A percentile compares a stretch with the other conserved stretches of the same genome.
Conservation (phyloP, 495 filamentous ascomycete species). For the Chlorociboria aeruginascens region DNA sequence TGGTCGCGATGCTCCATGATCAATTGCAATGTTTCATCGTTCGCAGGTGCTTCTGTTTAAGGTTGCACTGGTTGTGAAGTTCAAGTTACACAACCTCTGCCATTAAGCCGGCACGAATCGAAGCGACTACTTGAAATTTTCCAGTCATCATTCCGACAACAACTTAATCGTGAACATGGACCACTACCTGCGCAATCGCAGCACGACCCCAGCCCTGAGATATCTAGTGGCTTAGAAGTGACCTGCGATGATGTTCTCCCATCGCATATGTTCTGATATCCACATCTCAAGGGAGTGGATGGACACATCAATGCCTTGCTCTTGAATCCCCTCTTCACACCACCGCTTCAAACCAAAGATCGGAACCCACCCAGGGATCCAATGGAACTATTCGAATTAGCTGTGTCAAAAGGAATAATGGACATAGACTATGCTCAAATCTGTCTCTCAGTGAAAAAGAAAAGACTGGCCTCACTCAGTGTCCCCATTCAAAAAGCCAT, state of each 20-base stretch:
- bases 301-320: conserved; percentile 43
- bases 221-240: too few species aligned
- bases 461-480: conserved; percentile 10
- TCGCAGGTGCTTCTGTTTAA: conserved; percentile 10
- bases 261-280: conserved; percentile 4
- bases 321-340: conserved; percentile 41
- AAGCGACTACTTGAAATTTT: conserved; percentile 48
- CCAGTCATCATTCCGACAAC: conserved; percentile 53
- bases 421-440: conserved; percentile 3
- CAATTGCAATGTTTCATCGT: conserved; percentile 13
- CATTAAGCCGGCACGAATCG: conserved; percentile 47
- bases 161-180: conserved; percentile 45
- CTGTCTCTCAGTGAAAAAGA: conserved; percentile 14
- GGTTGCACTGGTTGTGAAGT: conserved; percentile 7
- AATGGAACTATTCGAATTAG: conserved; percentile 24
- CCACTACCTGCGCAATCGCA: conserved; percentile 5
- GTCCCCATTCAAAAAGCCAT: conserved; percentile 15
- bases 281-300: conserved; percentile 23
- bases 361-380: conserved; percentile 8
- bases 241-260: background rate
- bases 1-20: too few species aligned
- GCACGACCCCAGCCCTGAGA: background rate
- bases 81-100: conserved; percentile 50
- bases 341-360: background rate
- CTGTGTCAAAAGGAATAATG: conserved; percentile 20